Evolutionary conservation across 345 rosid species (phyloP), one percentile per base, ranked within the genome.

Genomic region (Noccaea bulbosa): DNA sequence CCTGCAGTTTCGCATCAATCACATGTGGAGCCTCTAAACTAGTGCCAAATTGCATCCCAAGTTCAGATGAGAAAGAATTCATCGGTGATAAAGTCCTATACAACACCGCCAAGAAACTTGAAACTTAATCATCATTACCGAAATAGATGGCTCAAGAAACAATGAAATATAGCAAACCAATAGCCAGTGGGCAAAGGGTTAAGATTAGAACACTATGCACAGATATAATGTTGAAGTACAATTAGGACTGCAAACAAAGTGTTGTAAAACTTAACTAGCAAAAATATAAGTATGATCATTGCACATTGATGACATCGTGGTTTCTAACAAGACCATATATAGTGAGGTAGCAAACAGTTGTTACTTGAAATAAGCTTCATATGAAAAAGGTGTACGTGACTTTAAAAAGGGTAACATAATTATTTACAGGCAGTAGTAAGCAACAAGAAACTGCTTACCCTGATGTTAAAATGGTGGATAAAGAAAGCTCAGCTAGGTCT

Each of bases 11-110:
- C 60, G 78, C 75, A 74, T 92, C 86, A 72, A 92, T 81, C 62
- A 92, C 93, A 79, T 92, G 98, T 62, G 98, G 97, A 78, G 98
- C 98, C 83, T 92, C 98, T 80, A 92, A 70, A 80, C 71, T 87
- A 78, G 91, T 86, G 72, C 95, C 97, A 79, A 92, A 92, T 67
- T 87, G 90, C 72, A 88, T 86, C 72, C 95, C 97, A 59, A 90
- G 95, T 82, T 90, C 97, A 62, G 95, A 88, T 53, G 95, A 84
- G 86, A 92, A 92, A 60, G 98, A 92, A 77, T 79, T 84, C 86
- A 84, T 80, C 10, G 98, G 98, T 65, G 97, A 90, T 55, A 92
- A 79, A 22, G 98, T 90, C 83, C 98, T 92, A 76, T 35, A 72
- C 51, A 40, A 51, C 53, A 67, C 46, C 65, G 63, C 65, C 73